These are phyloP conservation scores for Ichthyophthirius multifiliis DNA, from an alignment of 169 alveolate genomes.

Conservation along the genomic window DNA sequence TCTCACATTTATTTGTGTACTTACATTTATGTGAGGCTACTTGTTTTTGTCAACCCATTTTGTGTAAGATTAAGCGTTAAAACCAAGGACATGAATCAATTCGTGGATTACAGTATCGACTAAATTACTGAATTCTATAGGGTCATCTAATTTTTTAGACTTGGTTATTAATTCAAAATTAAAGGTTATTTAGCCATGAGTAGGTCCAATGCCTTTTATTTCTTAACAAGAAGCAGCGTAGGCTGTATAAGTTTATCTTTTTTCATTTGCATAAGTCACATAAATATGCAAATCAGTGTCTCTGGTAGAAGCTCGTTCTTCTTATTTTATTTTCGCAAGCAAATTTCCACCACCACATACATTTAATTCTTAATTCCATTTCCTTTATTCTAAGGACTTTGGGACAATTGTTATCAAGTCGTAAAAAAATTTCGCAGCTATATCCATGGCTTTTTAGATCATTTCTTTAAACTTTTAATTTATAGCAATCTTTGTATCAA, in stretches of 20 bases:
- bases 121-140: not conserved
- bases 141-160: not conserved
- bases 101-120: not conserved
- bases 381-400: not conserved
- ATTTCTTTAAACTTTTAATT: too few species aligned
- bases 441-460: not conserved
- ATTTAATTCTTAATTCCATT: not conserved
- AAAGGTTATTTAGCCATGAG: not conserved
- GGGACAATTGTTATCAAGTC: not conserved
- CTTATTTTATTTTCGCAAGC: not conserved
- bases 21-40: not conserved
- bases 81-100: constrained; percentile 2
- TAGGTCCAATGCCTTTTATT: not conserved
- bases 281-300: not conserved
- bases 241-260: not conserved
- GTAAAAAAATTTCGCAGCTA: not conserved
- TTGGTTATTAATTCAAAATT: not conserved
- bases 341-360: not conserved
- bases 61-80: not conserved
- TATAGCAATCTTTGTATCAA: too few species aligned
- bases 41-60: not conserved
- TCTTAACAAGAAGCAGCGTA: not conserved
- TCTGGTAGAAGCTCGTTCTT: not conserved
- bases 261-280: not conserved
- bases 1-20: not conserved